phyloP scores from a whole-genome alignment of 2,329 filamentous ascomycete genomes.

The Sporothrix phasma region DNA sequence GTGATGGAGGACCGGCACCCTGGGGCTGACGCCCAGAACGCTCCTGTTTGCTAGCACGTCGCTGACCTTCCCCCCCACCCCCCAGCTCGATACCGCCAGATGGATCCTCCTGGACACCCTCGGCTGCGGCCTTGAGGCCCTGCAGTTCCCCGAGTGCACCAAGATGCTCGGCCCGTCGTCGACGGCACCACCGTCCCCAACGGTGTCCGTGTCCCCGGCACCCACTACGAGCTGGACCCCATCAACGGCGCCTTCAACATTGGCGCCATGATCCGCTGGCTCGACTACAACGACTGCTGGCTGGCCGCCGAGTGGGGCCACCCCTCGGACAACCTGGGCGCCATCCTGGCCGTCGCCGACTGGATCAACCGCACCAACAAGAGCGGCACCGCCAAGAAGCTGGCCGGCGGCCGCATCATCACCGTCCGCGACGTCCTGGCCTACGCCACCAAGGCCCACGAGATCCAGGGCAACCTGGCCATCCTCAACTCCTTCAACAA shows the following conservation, averaged over 20 bases:
- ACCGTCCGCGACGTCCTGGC: slow-evolving; percentile 86
- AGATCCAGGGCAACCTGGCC: slow-evolving; percentile 95
- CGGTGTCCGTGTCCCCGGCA: slow-evolving; percentile 83
- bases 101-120: slow-evolving; percentile 96
- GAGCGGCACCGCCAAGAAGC: slow-evolving; percentile 25
- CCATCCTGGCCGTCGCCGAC: slow-evolving; percentile 92
- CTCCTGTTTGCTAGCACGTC: background rate
- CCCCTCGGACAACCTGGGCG: slow-evolving; percentile 94
- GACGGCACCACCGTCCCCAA: slow-evolving; percentile 86
- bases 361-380: slow-evolving; percentile 91
- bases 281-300: slow-evolving; percentile 96
- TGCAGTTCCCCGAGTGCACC: slow-evolving; percentile 90
- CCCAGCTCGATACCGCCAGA: slow-evolving; percentile 75
- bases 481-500: slow-evolving; percentile 98
- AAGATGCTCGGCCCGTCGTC: slow-evolving; percentile 87
- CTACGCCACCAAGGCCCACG: slow-evolving; percentile 98
- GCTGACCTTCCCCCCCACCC: no score
- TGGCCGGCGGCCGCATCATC: slow-evolving; percentile 79
- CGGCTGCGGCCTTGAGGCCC: slow-evolving; percentile 89
- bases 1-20: slow-evolving; percentile 27
- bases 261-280: slow-evolving; percentile 95
- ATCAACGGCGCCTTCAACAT: slow-evolving; percentile 98
- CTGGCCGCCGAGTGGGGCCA: slow-evolving; percentile 98
- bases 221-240: slow-evolving; percentile 87
- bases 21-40: background rate